Conservation (phyloP, 352 stramenopile genomes). For the Blastocystis hominis region DNA sequence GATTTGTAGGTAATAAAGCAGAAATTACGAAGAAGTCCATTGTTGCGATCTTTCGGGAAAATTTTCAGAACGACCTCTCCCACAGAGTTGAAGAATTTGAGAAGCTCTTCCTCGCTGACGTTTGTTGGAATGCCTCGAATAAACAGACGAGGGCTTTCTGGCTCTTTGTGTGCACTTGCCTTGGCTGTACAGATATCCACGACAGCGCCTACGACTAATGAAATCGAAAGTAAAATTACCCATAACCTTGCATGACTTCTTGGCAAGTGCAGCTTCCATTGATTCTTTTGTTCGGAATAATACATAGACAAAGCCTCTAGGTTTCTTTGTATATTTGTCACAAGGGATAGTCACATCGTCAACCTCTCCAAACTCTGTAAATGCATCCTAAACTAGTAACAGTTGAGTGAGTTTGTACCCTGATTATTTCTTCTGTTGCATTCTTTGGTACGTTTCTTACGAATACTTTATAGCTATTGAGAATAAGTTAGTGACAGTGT, state of each 20-base stretch:
- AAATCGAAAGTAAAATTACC: background rate
- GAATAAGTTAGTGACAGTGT: background rate
- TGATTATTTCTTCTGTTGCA: slow-evolving; percentile 35
- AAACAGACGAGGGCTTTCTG: background rate
- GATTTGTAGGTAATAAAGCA: slow-evolving; percentile 46
- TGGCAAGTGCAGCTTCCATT: background rate
- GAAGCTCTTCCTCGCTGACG: background rate
- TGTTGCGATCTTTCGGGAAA: slow-evolving; percentile 39
- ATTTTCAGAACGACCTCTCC: slow-evolving; percentile 10
- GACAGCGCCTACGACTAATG: background rate
- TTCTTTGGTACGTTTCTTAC: slow-evolving; percentile 55
- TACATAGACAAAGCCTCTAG: slow-evolving; percentile 44
- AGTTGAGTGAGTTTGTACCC: background rate
- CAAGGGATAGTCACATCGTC: slow-evolving; percentile 10
- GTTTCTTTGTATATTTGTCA: slow-evolving; percentile 28
- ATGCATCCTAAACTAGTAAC: background rate
- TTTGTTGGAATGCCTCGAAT: slow-evolving; percentile 31
- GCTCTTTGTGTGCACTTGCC: background rate
- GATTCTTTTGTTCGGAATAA: background rate
- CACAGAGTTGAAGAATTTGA: slow-evolving; percentile 28
- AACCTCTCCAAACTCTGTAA: slow-evolving; percentile 43
- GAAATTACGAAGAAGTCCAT: slow-evolving; percentile 34
- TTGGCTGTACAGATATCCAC: slow-evolving; percentile 9
- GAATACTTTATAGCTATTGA: slow-evolving; percentile 26
- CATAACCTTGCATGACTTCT: slow-evolving; percentile 27